Conservation (phyloP, 179 eudicot species). For the Sideroxylon spinosum region DNA sequence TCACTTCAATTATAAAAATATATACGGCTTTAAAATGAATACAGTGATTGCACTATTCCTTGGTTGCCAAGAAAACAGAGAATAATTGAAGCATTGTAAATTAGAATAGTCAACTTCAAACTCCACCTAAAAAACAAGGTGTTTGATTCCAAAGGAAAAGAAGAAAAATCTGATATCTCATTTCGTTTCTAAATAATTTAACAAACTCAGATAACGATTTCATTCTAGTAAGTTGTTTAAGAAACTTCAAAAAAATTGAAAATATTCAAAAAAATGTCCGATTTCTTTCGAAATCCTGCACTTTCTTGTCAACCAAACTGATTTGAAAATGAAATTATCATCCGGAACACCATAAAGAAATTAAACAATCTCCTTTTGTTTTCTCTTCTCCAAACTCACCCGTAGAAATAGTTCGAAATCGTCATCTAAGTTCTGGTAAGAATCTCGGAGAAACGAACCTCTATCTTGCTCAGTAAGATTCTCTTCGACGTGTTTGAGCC, state of each 20-base stretch:
- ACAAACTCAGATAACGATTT: neutral
- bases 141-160: neutral
- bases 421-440: slow-evolving; percentile 55
- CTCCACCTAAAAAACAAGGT: neutral
- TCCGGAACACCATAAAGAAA: neutral
- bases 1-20: neutral
- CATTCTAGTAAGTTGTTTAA: neutral
- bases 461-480: slow-evolving; percentile 77
- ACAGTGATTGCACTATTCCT: neutral
- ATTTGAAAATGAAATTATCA: neutral
- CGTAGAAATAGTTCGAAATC: slow-evolving; percentile 90
- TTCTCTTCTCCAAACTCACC: slow-evolving; percentile 31
- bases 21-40: neutral
- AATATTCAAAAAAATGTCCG: neutral
- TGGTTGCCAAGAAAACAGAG: slow-evolving; percentile 1
- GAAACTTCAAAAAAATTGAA: neutral
- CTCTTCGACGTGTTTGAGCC: slow-evolving; percentile 79
- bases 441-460: slow-evolving; percentile 58
- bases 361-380: neutral
- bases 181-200: neutral
- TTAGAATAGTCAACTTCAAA: neutral
- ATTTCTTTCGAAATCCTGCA: neutral
- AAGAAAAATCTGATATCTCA: neutral
- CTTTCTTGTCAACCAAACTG: neutral
- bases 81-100: neutral